Percentiles rank a stretch among this genome's conserved stretches.
phyloP scores from a whole-genome alignment of 2,329 filamentous ascomycete species.

The Colletotrichum sp. region DNA sequence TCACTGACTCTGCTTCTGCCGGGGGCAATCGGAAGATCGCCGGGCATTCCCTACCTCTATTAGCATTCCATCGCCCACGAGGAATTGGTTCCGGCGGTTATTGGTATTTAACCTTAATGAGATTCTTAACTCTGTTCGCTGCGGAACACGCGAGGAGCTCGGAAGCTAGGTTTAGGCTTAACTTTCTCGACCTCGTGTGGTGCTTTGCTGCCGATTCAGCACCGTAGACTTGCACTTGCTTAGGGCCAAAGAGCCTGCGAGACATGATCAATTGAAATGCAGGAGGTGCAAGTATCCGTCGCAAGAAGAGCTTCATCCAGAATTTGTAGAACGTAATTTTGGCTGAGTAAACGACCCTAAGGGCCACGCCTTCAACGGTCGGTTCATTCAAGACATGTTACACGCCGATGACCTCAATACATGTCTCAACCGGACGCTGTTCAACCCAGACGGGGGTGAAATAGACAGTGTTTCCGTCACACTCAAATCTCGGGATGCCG shows the following conservation, averaged over 20 bases:
- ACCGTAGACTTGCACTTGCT: neutral
- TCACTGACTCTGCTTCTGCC: neutral
- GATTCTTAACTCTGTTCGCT: neutral
- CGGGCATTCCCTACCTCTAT: neutral
- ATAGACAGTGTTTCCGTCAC: neutral
- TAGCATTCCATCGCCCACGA: neutral
- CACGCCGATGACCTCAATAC: neutral
- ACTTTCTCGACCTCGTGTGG: neutral
- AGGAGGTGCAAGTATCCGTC: neutral
- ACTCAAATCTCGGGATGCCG: neutral
- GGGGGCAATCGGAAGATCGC: neutral
- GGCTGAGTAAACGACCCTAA: neutral
- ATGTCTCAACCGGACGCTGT: neutral
- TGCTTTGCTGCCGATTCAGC: neutral
- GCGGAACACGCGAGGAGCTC: neutral
- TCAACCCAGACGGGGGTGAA: neutral
- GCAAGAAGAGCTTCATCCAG: neutral
- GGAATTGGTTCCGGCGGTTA: neutral
- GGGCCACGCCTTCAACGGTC: neutral
- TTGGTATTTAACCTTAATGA: neutral
- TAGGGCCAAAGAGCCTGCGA: no score
- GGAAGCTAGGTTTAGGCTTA: neutral
- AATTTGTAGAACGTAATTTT: neutral
- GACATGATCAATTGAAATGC: no score
- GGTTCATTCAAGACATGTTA: neutral